These are phyloP conservation scores for Tulasnella sp. DNA, from an alignment of 768 basidiomycete genomes.

Conservation along the genomic window DNA sequence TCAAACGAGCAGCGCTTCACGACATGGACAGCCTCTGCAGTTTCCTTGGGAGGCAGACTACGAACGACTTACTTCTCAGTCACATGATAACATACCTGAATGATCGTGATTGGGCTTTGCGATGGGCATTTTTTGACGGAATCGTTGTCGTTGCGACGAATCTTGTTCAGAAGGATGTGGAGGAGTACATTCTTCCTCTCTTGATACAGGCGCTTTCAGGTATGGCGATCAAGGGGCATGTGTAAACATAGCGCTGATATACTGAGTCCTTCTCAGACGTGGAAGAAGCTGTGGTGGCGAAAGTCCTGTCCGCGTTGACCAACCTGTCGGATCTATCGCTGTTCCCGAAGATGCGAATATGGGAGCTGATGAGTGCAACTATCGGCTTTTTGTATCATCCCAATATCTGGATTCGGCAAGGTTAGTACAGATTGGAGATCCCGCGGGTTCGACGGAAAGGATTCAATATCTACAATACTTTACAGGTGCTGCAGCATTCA, in stretches of 20 bases:
- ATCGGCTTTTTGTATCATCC: constrained; percentile 91
- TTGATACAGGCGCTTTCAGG: constrained; percentile 94
- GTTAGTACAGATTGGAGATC: constrained; percentile 30
- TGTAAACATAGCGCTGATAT: not conserved
- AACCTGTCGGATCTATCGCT: constrained; percentile 82
- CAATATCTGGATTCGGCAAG: constrained; percentile 90
- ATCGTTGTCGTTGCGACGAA: constrained; percentile 93
- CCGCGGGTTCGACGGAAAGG: not conserved
- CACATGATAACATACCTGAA: constrained; percentile 79
- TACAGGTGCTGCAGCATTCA: constrained; percentile 74
- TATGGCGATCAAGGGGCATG: constrained; percentile 27
- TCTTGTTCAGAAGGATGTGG: constrained; percentile 80
- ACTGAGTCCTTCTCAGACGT: constrained; percentile 46
- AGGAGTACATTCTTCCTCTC: constrained; percentile 93
- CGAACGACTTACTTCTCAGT: constrained; percentile 88
- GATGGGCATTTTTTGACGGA: constrained; percentile 88
- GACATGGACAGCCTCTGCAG: constrained; percentile 84
- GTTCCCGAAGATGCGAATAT: constrained; percentile 89
- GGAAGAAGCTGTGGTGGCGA: constrained; percentile 88
- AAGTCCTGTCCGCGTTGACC: constrained; percentile 77
- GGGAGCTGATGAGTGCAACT: constrained; percentile 87
- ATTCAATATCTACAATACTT: not conserved
- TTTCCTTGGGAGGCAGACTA: constrained; percentile 84
- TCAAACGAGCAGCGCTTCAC: constrained; percentile 81
- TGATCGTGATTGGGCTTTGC: constrained; percentile 84